Base-by-base conservation (phyloP, 164 flowering plant genomes). In the Pachysandra terminalis region DNA sequence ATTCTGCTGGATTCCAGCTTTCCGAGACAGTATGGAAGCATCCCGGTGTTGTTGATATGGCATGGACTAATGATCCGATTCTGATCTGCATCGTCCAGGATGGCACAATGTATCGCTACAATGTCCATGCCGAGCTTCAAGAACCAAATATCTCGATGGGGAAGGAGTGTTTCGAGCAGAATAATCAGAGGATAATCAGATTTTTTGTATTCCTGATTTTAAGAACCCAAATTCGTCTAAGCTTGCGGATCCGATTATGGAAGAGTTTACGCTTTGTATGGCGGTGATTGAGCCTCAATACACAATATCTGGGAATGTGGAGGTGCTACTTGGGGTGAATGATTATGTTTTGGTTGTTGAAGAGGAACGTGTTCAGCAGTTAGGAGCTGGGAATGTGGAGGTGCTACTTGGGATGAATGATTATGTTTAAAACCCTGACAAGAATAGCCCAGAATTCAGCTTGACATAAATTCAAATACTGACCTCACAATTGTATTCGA, bases 261-360 rank as follows among this genome's bases (percentile, higher is more conserved):
- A 84, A 66, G 91, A 86, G 41, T 68, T 72, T 56, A 96, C 98
- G 37, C 81, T 78, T 8, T 90, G 96, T 68, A 68, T 82, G 51
- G 90, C 97, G 12, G 98, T 92, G 74, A 90, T 92, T 28, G 99
- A 95, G 75, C 99, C 99, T 0, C 88, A 90, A 80, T 81, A 85
- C 67, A 91, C 92, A 8, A 82, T 84, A 85, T 91, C 97, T 0
- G 99, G 98, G 65, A 90, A 87, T 77, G 98, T 89, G 77, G 99
- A 90, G 81, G 97, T 92, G 23, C 77, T 95, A 69, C 75, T 95
- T 19, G 96, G 78, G 9, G 83, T 89, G 25, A 83, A 78, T 27
- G 91, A 87, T 75, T 78, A 80, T 72, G 76, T 89, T 17, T 63
- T 86, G 68, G 48, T 83, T 55, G 90, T 90, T 23, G 96, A 86